phyloP scores from a whole-genome alignment of 2,329 filamentous ascomycete genomes.

The Calonectria multiphialidica region DNA sequence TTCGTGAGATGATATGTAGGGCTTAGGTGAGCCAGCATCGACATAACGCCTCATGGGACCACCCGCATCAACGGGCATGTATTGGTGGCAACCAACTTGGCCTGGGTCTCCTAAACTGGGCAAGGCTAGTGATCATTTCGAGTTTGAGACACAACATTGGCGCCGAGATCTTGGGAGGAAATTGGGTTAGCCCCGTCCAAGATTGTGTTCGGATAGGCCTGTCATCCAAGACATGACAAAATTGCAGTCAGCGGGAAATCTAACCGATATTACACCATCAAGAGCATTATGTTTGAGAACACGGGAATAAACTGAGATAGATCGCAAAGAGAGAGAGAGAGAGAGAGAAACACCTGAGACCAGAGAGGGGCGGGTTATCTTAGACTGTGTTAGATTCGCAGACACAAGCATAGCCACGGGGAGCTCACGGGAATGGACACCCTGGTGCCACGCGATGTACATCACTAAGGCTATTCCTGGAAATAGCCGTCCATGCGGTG shows the following conservation, averaged over 20 bases:
- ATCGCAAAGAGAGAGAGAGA: not conserved
- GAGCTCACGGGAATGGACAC: not conserved
- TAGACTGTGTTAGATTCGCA: not conserved
- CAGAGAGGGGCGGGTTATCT: not conserved
- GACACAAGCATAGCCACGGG: not conserved
- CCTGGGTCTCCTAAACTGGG: not conserved
- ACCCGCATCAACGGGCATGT: not conserved
- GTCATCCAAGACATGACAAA: not conserved
- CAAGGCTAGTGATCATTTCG: not conserved
- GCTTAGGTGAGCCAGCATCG: slow-evolving; percentile 18
- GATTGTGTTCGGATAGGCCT: not conserved
- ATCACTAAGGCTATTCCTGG: slow-evolving; percentile 5
- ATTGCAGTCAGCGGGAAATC: not conserved
- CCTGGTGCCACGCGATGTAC: not conserved
- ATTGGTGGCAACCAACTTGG: not conserved
- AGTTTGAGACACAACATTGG: not conserved
- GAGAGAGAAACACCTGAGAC: no score
- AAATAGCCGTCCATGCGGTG: not conserved
- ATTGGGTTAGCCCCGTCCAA: not conserved
- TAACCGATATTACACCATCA: not conserved
- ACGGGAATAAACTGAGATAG: not conserved
- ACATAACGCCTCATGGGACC: not conserved
- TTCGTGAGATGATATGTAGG: not conserved
- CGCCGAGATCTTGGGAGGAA: not conserved
- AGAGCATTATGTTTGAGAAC: not conserved